Evolutionary conservation across 495 filamentous ascomycete species (phyloP), one percentile per base, ranked within the genome.

Genomic region (Oleoguttula mirabilis): DNA sequence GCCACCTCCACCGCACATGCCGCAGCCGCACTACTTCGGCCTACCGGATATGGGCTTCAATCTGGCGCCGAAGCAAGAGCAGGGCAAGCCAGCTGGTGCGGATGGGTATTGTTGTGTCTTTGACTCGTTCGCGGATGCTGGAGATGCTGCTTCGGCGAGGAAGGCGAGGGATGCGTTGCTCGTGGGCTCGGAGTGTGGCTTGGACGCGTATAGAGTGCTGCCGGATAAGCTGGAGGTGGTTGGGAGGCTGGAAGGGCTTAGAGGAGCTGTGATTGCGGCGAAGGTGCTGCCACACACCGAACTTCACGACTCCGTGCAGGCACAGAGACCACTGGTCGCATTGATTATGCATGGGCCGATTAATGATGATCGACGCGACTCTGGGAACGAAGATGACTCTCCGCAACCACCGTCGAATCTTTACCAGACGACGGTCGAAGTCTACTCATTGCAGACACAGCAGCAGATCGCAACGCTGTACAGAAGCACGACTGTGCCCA

Each of bases 361-460:
- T 31, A 48, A 70, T 23, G 51, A 55, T 22, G 47, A 53, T 35
- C 32, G 32, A 19, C 12, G 16, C 32, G 19, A 15, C 32, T 35
- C 12, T 6, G 32, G 32, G 16, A 7, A 21, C 10, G 16, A 10
- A 35, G 12, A 15, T 7, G 32, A 35, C 7, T 7, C 32, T 10
- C 32, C 8, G 19, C 32, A 35, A 19, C 7, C 7, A 14, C 16
- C 8, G 7, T 7, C 10, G 7, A 14, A 19, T 8, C 12, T 7
- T 19, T 92, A 87, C 53, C 84, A 90, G 57, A 93, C 87, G 1
- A 77, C 79, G 0, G 84, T 88, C 3, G 84, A 93, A 43, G 67
- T 94, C 1, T 88, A 85, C 56, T 92, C 86, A 6, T 59, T 94
- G 19, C 71, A 69, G 41, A 81, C 75, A 5, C 73, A 78, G 36